Evolutionary conservation across 1,284 basidiomycete species (phyloP), one percentile per base, ranked within the genome.

Genomic region (Ustilago tritici): DNA sequence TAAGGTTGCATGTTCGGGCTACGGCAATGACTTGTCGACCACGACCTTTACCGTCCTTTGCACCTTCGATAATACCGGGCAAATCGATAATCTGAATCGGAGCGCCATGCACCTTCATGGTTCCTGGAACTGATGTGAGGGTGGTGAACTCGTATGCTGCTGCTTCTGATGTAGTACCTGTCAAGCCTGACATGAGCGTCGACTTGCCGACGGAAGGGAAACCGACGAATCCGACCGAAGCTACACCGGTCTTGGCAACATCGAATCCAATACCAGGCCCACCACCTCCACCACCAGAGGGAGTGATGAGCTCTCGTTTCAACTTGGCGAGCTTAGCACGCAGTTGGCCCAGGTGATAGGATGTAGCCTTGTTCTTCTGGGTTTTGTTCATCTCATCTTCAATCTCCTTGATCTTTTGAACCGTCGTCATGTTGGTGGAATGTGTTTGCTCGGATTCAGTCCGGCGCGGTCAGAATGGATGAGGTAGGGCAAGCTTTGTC

Each of bases 271-370:
- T 60, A 19, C 84, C 84, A 9, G 91, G 92, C 12, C 82, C 82
- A 2, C 95, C 95, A 15, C 95, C 95, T 9, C 95, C 93, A 38
- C 93, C 90, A 34, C 90, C 88, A 2, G 92, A 88, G 1, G 94
- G 92, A 4, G 91, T 89, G 82, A 99, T 94, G 62, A 99, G 91
- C 86, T 99, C 97, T 68, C 97, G 91, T 78, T 95, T 91, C 56
- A 99, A 92, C 87, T 99, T 99, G 59, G 97, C 97, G 58, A 99
- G 92, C 88, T 99, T 99, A 71, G 97, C 95, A 88, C 98, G 98
- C 85, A 98, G 91, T 88, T 98, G 95, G 65, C 96, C 96, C 73
- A 97, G 88, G 88, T 98, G 95, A 88, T 95, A 97, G 32, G 70
- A 71, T 4, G 76, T 76, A 23, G 79, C 89, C 91, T 99, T 99